Percentiles rank a stretch among this genome's conserved stretches.
Evolutionary conservation across 2,329 filamentous ascomycete genomes (phyloP).

Genomic region (Juglanconis juglandina): DNA sequence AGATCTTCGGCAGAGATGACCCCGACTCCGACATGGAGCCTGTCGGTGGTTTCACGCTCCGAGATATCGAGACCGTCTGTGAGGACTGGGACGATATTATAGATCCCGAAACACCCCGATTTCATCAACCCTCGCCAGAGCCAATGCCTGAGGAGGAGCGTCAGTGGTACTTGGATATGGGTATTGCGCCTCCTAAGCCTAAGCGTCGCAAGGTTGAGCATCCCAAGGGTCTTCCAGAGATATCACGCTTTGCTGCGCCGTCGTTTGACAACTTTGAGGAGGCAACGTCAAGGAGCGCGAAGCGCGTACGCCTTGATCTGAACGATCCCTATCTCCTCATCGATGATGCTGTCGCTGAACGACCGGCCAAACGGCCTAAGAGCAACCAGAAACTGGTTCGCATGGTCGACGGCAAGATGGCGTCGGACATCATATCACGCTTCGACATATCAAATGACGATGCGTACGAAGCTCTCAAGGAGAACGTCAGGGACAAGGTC

Average conservation of each 20-base stretch:
- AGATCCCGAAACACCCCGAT: slow-evolving; percentile 36
- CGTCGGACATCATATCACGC: slow-evolving; percentile 70
- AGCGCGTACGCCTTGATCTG: slow-evolving; percentile 77
- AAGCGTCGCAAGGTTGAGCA: slow-evolving; percentile 63
- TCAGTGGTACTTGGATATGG: slow-evolving; percentile 63
- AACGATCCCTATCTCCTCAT: slow-evolving; percentile 85
- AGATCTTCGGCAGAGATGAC: slow-evolving; percentile 36
- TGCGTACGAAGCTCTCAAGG: slow-evolving; percentile 91
- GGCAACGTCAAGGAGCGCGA: slow-evolving; percentile 68
- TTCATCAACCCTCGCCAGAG: slow-evolving; percentile 9
- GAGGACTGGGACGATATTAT: slow-evolving; percentile 76
- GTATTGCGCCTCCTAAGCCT: slow-evolving; percentile 46
- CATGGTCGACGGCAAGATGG: slow-evolving; percentile 65
- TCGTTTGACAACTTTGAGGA: slow-evolving; percentile 78
- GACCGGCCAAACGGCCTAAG: slow-evolving; percentile 57
- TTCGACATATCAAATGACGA: slow-evolving; percentile 98
- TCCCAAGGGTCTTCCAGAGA: slow-evolving; percentile 49
- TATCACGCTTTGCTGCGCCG: slow-evolving; percentile 60
- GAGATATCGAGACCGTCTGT: slow-evolving; percentile 81
- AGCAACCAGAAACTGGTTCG: slow-evolving; percentile 58
- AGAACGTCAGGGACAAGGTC: slow-evolving; percentile 95
- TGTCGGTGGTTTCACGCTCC: slow-evolving; percentile 70
- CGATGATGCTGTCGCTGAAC: slow-evolving; percentile 68
- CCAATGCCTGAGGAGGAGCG: slow-evolving; percentile 49
- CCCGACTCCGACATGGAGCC: slow-evolving; percentile 58